phyloP scores from a whole-genome alignment of 768 basidiomycete genomes.

The Scleroderma bovista region DNA sequence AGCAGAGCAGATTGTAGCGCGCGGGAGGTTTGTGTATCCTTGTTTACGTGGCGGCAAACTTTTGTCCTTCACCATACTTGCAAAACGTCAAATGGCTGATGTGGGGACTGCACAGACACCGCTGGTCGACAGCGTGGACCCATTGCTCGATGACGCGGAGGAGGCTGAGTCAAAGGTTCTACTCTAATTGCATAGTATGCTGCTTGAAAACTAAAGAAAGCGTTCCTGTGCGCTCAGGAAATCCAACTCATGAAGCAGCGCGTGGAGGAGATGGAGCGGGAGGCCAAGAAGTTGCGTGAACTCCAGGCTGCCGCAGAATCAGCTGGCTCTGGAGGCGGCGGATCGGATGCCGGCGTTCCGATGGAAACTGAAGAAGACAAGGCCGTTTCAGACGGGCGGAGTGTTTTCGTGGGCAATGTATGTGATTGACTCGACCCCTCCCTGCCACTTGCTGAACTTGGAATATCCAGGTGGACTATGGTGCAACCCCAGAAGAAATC shows the following conservation, averaged over 20 bases:
- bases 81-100: conserved; percentile 43
- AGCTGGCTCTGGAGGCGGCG: conserved; percentile 40
- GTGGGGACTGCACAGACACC: conserved; percentile 40
- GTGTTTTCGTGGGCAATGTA: conserved; percentile 96
- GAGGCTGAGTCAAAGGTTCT: conserved; percentile 59
- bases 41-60: conserved; percentile 25
- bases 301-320: conserved; percentile 75
- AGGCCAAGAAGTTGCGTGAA: conserved; percentile 83
- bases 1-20: background rate
- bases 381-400: conserved; percentile 73
- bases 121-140: conserved; percentile 25
- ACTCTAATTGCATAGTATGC: conserved; percentile 3
- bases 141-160: conserved; percentile 50
- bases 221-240: conserved; percentile 48
- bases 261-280: conserved; percentile 90
- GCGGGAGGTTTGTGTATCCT: conserved; percentile 14
- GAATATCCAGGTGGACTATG: conserved; percentile 81
- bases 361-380: conserved; percentile 86
- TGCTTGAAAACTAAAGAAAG: conserved; percentile 5
- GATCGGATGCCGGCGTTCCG: conserved; percentile 40
- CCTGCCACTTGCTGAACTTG: conserved; percentile 7
- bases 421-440: conserved; percentile 27
- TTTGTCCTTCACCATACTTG: conserved; percentile 10
- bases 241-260: conserved; percentile 87
- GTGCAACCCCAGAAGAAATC: conserved; percentile 96